Percentiles rank a stretch among this genome's conserved stretches.
phyloP scores from a whole-genome alignment of 1,284 basidiomycete species.

The Ustilago cynodontis region DNA sequence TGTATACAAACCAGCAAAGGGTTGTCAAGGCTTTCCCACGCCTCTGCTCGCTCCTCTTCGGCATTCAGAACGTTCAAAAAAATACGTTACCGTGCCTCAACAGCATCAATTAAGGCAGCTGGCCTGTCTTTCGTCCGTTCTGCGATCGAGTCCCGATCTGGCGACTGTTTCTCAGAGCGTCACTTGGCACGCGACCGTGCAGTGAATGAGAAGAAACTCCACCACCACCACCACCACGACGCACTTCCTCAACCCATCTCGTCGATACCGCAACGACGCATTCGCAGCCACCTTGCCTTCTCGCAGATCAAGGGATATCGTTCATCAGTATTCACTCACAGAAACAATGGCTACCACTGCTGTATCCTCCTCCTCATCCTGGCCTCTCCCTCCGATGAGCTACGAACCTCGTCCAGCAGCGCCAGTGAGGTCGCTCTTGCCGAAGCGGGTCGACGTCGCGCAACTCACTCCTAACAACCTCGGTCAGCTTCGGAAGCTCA shows the following conservation, averaged over 20 bases:
- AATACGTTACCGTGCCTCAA: too few relatives aligned
- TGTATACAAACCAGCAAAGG: background rate
- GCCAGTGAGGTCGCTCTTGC: constrained; percentile 40
- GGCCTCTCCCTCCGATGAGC: constrained; percentile 51
- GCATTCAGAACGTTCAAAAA: constrained; percentile 2
- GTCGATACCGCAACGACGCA: background rate
- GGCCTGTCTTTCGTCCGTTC: constrained; percentile 18
- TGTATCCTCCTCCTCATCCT: constrained; percentile 17
- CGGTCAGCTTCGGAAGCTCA: constrained; percentile 67
- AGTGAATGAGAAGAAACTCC: constrained; percentile 5
- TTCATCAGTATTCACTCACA: background rate
- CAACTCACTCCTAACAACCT: constrained; percentile 68
- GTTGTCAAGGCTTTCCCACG: constrained; percentile 11
- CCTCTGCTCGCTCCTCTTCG: constrained; percentile 4
- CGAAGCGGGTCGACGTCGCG: constrained; percentile 53
- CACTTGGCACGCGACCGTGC: constrained; percentile 17
- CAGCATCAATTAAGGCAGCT: background rate
- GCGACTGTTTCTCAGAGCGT: background rate
- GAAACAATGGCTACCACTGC: constrained; percentile 33
- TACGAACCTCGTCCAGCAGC: constrained; percentile 51
- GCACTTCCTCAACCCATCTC: background rate
- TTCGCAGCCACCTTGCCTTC: background rate
- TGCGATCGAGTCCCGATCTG: background rate
- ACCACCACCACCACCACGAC: background rate
- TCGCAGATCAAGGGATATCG: background rate